Base-by-base conservation (phyloP, 2,329 filamentous ascomycete genomes). In the Aspergillus sp. region DNA sequence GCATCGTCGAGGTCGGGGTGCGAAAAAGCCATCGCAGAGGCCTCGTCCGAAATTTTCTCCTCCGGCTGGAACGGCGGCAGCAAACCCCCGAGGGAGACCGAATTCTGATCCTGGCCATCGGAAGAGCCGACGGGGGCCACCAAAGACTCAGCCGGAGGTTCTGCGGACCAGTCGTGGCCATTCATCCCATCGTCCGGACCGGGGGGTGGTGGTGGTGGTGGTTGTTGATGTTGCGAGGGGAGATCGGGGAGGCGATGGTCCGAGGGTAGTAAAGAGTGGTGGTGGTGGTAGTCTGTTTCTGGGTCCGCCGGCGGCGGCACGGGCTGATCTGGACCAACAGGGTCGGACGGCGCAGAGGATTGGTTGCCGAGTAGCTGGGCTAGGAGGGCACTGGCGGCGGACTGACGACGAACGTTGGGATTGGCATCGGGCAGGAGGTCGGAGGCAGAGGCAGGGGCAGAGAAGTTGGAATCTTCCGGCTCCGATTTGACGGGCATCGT, bases 331-430 rank as follows among this genome's bases (percentile, higher is more conserved):
- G 56, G 47, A 47, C 42, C 46, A 54, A 54, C 42, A 29, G 55
- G 59, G 51, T 65, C 64, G 50, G 62, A 63, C 36, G 67, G 56
- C 56, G 66, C 61, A 39, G 68, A 57, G n/a, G 67, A 60, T 60
- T 74, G 72, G 59, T 73, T 74, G 47, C 75, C 73, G 55, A 78
- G 71, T 9, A 78, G 68, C 65, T 78, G 76, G 39, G 77, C 76
- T 49, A 78, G 69, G 16, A 78, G 71, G 49, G 76, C 73, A 26
- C 73, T 76, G 57, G 77, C 76, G 49, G 76, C 76, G 47, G 69
- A 75, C 61, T 78, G 76, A 46, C 75, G 75, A 53, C 75, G 72
- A 57, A 69, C 58, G 56, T 76, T 69, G 60, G 71, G 69, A 51
- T 71, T 70, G 18, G 67, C 61, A 24, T 66, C 63, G 39, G 71